A percentile compares a stretch with the other conserved stretches of the same genome.
Conservation (phyloP, 2,329 filamentous ascomycete species). For the Pseudopithomyces maydicus region DNA sequence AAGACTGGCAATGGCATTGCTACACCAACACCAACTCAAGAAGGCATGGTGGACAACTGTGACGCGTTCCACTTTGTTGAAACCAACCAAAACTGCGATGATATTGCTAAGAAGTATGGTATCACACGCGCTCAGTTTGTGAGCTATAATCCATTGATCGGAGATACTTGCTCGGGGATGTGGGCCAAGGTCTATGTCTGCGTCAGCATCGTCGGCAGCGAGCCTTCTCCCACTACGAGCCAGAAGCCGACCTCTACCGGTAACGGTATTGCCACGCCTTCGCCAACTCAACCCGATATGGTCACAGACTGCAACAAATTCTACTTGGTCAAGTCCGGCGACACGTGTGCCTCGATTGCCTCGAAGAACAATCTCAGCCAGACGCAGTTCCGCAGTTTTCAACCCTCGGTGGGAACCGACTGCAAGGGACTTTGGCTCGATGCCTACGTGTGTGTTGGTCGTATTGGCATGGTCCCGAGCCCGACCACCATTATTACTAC, state of each 20-base stretch:
- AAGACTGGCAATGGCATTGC: constrained; percentile 1
- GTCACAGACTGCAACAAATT: constrained; percentile 10
- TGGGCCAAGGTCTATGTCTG: constrained; percentile 11
- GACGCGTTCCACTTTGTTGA: constrained; percentile 10
- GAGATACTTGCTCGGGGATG: constrained; percentile 6
- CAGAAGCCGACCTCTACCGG: constrained; percentile 1
- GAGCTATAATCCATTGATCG: constrained; percentile 12
- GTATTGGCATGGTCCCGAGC: constrained; percentile 5
- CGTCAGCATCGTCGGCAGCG: constrained; percentile 6
- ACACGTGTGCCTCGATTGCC: constrained; percentile 3
- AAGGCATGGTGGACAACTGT: constrained; percentile 12
- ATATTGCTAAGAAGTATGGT: constrained; percentile 7
- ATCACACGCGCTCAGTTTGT: constrained; percentile 12
- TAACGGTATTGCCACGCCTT: constrained; percentile 6
- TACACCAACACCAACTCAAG: constrained; percentile 4
- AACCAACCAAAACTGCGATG: constrained; percentile 7
- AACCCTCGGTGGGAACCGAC: constrained; percentile 6
- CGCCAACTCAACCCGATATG: constrained; percentile 8
- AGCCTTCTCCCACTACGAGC: constrained; percentile 2
- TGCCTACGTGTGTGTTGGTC: constrained; percentile 9
- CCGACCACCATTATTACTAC: not conserved
- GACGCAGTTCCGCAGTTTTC: constrained; percentile 6
- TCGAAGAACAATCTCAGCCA: constrained; percentile 8
- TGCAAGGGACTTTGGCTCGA: constrained; percentile 8
- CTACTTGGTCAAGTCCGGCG: constrained; percentile 8